Conservation (phyloP, 129 eudicot species). For the Flaveria linearis region DNA sequence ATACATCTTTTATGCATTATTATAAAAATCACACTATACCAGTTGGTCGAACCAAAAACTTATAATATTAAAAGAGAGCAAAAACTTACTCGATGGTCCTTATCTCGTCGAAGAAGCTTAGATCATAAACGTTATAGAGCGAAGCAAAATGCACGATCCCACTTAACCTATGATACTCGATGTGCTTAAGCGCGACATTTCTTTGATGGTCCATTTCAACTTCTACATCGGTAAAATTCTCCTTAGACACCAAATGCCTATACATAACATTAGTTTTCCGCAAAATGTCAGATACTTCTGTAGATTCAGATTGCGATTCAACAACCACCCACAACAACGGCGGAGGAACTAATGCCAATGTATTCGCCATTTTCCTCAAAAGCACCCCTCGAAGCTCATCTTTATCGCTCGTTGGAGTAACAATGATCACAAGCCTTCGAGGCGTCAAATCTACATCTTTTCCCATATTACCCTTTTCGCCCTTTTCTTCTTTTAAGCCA, state of each 20-base stretch:
- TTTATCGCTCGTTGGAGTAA: constrained; percentile 65
- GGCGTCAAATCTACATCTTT: constrained; percentile 34
- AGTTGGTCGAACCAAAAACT: not conserved
- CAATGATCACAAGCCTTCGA: constrained; percentile 61
- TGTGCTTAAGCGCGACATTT: constrained; percentile 83
- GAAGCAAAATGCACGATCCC: constrained; percentile 94
- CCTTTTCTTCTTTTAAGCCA: constrained; percentile 14
- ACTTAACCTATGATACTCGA: constrained; percentile 82
- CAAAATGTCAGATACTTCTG: constrained; percentile 71
- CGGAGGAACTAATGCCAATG: constrained; percentile 61
- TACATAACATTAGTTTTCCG: constrained; percentile 87
- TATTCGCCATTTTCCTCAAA: constrained; percentile 63
- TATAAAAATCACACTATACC: not conserved
- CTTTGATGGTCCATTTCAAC: constrained; percentile 86
- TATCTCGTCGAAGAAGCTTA: constrained; percentile 87
- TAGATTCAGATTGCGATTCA: constrained; percentile 56
- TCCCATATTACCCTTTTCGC: constrained; percentile 20
- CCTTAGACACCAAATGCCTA: constrained; percentile 84
- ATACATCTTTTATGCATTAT: not conserved
- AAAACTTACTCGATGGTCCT: constrained; percentile 76
- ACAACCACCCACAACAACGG: constrained; percentile 91
- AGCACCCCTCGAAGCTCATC: constrained; percentile 56
- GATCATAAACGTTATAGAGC: constrained; percentile 83
- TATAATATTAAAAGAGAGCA: constrained; percentile 9
- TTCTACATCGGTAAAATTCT: constrained; percentile 66